Evolutionary conservation across 495 filamentous ascomycete genomes (phyloP).

Genomic region (Tuber melanosporum): DNA sequence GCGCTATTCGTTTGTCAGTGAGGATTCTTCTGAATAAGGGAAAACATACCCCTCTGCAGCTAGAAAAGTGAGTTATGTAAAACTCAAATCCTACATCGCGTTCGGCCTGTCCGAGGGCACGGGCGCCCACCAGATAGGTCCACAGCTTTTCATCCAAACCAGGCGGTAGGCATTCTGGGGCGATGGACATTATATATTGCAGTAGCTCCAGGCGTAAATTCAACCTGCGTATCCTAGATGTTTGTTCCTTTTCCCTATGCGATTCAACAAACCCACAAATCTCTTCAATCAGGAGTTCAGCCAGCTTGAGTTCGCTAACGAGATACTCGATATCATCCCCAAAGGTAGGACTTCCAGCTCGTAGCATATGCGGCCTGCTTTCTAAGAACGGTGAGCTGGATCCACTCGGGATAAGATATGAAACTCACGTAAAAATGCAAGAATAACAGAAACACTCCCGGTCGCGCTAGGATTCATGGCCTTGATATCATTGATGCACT

Average conservation of each 20-base stretch:
- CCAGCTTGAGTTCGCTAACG: constrained; percentile 52
- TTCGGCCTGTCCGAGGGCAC: constrained; percentile 34
- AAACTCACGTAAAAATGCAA: constrained; percentile 52
- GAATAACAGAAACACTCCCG: constrained; percentile 68
- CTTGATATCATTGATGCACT: constrained; percentile 56
- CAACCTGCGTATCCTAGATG: constrained; percentile 31
- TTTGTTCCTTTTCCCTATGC: constrained; percentile 31
- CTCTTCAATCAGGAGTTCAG: constrained; percentile 50
- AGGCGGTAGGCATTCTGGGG: constrained; percentile 32
- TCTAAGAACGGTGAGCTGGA: constrained; percentile 22
- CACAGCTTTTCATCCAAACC: constrained; percentile 36
- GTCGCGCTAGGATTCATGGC: constrained; percentile 51
- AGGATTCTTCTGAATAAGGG: constrained; percentile 1
- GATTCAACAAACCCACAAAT: constrained; percentile 47
- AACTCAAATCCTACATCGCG: constrained; percentile 40
- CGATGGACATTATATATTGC: constrained; percentile 40
- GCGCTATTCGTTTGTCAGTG: constrained; percentile 28
- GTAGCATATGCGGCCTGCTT: constrained; percentile 31
- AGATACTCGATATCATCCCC: constrained; percentile 49
- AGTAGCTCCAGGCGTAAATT: constrained; percentile 41
- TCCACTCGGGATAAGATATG: constrained; percentile 32
- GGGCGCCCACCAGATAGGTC: constrained; percentile 36
- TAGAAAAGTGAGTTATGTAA: constrained; percentile 33
- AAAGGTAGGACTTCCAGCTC: constrained; percentile 43
- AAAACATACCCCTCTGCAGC: constrained; percentile 25